A percentile compares a stretch with the other conserved stretches of the same genome.
phyloP scores from a whole-genome alignment of 345 rosid species.

The Hibiscus trionum region DNA sequence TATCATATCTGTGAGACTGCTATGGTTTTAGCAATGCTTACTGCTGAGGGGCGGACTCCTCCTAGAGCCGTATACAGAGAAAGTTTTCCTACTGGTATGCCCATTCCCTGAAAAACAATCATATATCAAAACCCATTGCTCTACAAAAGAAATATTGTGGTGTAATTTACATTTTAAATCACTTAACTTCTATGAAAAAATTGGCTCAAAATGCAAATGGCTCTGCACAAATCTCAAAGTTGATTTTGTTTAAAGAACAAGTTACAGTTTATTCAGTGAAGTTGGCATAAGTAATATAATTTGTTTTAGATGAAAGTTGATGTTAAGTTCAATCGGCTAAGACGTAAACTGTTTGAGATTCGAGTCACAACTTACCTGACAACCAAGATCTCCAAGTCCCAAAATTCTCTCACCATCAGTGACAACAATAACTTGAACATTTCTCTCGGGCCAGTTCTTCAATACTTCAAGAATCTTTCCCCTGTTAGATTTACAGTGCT shows the following conservation, averaged over 20 bases:
- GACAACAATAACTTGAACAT: constrained; percentile 90
- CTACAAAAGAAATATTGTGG: not conserved
- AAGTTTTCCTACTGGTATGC: constrained; percentile 89
- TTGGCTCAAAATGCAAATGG: not conserved
- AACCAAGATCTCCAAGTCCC: constrained; percentile 99
- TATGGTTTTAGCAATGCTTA: constrained; percentile 25
- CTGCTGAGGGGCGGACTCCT: constrained; percentile 87
- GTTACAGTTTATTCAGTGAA: not conserved
- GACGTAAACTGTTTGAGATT: not conserved
- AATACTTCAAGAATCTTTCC: constrained; percentile 85
- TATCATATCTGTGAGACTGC: not conserved
- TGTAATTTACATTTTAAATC: no score
- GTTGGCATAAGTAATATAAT: no score
- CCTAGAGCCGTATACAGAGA: constrained; percentile 82
- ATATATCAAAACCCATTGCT: not conserved
- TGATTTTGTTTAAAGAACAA: no score
- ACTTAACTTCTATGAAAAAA: not conserved
- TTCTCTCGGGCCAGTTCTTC: constrained; percentile 94
- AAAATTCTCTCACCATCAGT: constrained; percentile 96
- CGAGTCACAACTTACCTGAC: constrained; percentile 48
- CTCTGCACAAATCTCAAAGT: not conserved
- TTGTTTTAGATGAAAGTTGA: no score
- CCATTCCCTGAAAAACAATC: constrained; percentile 63
- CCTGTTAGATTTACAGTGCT: constrained; percentile 28
- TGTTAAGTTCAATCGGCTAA: no score